Percentiles rank a stretch among this genome's conserved stretches.
These are phyloP conservation scores for Petrea volubilis DNA, from an alignment of 257 asterid species.

Conservation along the genomic window DNA sequence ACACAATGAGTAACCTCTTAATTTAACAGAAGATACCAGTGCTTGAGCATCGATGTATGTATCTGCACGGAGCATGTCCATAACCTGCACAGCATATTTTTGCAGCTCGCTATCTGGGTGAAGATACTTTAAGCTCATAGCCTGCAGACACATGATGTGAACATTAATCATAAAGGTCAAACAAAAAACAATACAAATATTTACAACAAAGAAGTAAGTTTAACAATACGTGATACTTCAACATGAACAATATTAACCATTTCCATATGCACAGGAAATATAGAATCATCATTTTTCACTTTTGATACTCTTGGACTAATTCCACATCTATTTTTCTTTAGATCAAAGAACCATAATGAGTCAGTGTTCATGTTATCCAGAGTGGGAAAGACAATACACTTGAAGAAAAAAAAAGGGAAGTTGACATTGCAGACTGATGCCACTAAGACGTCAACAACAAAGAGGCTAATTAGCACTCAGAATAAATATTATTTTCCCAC, in stretches of 20 bases:
- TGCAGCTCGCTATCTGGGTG: slow-evolving; percentile 93
- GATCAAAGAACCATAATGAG: neutral
- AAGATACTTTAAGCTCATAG: slow-evolving; percentile 76
- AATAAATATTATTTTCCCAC: slow-evolving; percentile 21
- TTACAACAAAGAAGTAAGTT: slow-evolving; percentile 12
- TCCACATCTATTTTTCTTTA: slow-evolving; percentile 7
- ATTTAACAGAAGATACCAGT: slow-evolving; percentile 55
- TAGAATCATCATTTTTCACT: neutral
- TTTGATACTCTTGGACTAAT: slow-evolving; percentile 16
- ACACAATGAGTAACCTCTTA: slow-evolving; percentile 13
- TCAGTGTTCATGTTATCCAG: slow-evolving; percentile 3
- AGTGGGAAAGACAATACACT: neutral
- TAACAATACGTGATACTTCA: slow-evolving; percentile 11
- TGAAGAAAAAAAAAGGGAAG: neutral
- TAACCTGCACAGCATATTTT: slow-evolving; percentile 63
- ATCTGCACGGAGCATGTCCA: slow-evolving; percentile 86
- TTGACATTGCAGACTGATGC: slow-evolving; percentile 16
- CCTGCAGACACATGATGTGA: slow-evolving; percentile 50
- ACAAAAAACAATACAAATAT: slow-evolving; percentile 7
- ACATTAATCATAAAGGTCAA: slow-evolving; percentile 23
- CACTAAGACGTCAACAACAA: slow-evolving; percentile 23
- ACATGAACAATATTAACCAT: slow-evolving; percentile 9
- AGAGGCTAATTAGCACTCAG: neutral
- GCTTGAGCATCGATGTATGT: slow-evolving; percentile 84
- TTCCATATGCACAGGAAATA: slow-evolving; percentile 9